phyloP scores from a whole-genome alignment of 495 filamentous ascomycete genomes.

The Aspergillus homomorphus region DNA sequence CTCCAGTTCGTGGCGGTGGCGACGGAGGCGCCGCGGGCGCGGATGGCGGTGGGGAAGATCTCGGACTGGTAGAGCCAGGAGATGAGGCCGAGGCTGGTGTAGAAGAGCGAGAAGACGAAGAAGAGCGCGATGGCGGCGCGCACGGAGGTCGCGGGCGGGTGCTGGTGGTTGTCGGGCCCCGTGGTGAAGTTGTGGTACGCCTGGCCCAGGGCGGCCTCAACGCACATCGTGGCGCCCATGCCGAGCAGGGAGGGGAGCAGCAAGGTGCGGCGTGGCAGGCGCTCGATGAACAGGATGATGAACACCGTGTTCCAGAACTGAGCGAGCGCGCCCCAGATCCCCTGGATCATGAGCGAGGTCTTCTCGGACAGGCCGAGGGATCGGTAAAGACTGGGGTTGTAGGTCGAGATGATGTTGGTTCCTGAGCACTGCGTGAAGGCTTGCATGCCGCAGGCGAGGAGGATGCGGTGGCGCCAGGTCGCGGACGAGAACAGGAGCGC shows the following conservation, averaged over 20 bases:
- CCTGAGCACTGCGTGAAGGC: conserved; percentile 18
- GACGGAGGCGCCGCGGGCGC: conserved; percentile 50
- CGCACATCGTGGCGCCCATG: conserved; percentile 50
- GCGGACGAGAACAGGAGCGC: conserved; percentile 11
- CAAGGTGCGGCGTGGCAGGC: conserved; percentile 49
- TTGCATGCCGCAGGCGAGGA: conserved; percentile 17
- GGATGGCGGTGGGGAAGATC: conserved; percentile 54
- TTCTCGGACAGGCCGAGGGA: conserved; percentile 9
- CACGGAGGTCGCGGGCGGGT: conserved; percentile 38
- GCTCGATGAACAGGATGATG: conserved; percentile 52
- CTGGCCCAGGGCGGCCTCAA: conserved; percentile 44
- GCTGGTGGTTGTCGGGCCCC: no score
- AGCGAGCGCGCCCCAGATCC: conserved; percentile 50
- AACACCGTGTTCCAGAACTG: conserved; percentile 49
- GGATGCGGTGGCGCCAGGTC: conserved; percentile 13
- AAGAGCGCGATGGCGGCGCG: conserved; percentile 56
- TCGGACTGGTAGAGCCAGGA: conserved; percentile 54
- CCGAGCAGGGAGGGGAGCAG: conserved; percentile 51
- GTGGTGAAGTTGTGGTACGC: conserved; percentile 26
- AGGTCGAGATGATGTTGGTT: conserved; percentile 16
- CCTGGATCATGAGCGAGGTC: conserved; percentile 50
- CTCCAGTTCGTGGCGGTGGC: conserved; percentile 54
- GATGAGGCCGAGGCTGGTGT: conserved; percentile 50
- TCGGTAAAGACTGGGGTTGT: conserved; percentile 16
- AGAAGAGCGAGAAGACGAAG: conserved; percentile 56